These are phyloP conservation scores for Halenospora varia DNA, from an alignment of 495 filamentous ascomycete species.

Conservation along the genomic window DNA sequence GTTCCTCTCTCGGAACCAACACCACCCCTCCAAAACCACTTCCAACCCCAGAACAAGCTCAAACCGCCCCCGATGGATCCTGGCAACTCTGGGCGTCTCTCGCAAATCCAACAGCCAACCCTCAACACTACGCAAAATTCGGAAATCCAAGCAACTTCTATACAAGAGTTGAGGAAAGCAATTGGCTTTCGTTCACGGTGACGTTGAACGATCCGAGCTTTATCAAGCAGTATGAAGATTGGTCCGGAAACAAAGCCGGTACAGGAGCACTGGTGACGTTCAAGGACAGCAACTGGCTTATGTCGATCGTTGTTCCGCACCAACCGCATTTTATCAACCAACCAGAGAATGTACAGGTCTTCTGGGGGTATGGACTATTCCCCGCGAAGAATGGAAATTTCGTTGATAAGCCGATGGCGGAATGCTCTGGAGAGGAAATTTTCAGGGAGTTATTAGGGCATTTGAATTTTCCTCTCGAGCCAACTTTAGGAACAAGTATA, in stretches of 20 bases:
- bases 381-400: slow-evolving; percentile 28
- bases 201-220: slow-evolving; percentile 33
- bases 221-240: slow-evolving; percentile 23
- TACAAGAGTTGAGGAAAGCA: slow-evolving; percentile 29
- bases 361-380: slow-evolving; percentile 37
- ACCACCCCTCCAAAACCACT: slow-evolving; percentile 8
- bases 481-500: slow-evolving; percentile 6
- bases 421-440: slow-evolving; percentile 37
- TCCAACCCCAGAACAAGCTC: background rate
- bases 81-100: slow-evolving; percentile 20
- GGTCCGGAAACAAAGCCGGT: slow-evolving; percentile 31
- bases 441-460: slow-evolving; percentile 33
- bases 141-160: slow-evolving; percentile 37
- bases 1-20: slow-evolving; percentile 21
- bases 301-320: slow-evolving; percentile 34
- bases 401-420: slow-evolving; percentile 36
- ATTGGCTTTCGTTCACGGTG: slow-evolving; percentile 35
- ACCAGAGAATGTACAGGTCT: slow-evolving; percentile 23
- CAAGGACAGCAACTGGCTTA: slow-evolving; percentile 33
- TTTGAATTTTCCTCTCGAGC: slow-evolving; percentile 20
- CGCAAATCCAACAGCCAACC: slow-evolving; percentile 8
- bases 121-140: slow-evolving; percentile 19
- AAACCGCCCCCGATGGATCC: slow-evolving; percentile 12
- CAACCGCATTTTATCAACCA: slow-evolving; percentile 36
- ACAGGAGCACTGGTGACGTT: slow-evolving; percentile 33